Evolutionary conservation across 768 basidiomycete species (phyloP), one percentile per base, ranked within the genome.

Genomic region (Gloeophyllum trabeum): DNA sequence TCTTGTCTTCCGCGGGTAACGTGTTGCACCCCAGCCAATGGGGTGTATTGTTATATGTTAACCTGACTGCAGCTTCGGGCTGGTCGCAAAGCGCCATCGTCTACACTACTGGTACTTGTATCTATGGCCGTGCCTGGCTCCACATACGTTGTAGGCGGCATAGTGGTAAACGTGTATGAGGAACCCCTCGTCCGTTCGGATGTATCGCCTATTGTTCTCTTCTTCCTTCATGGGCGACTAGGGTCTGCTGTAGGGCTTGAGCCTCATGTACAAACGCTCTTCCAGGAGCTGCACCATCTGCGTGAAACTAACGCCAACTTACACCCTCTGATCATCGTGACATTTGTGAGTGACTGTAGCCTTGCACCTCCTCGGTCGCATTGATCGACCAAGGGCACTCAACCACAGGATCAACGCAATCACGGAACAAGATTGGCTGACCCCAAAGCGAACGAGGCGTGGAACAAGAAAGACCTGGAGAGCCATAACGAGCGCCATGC

Each of bases 141-240:
- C n/a, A 47, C 43, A 0, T 23, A 58, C 35, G 56, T 51, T 41
- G 46, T 60, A 20, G 58, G 51, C 5, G 61, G 61, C 2, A 42
- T 63, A 4, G 43, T 47, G 16, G 48, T 60, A 13, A 44, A 59
- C 43, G 52, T 61, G 23, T 59, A 51, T 40, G 20, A 50, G 48
- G 25, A 43, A 35, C 14, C 28, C 46, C 2, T n/a, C n/a, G n/a
- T n/a, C n/a, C n/a, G n/a, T n/a, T n/a, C n/a, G n/a, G n/a, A n/a
- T n/a, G 30, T 32, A n/a, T 40, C 46, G 13, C 50, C 50, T 10
- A 22, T 12, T 43, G 13, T 26, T 26, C 46, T 69, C 35, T 66
- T 76, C 53, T 58, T 72, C 26, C 59, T 72, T 3, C 74, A 76
- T 50, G 74, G 75, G 1, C 58, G 73, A 20, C 48, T 43, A n/a